A percentile compares a stretch with the other conserved stretches of the same genome.
Evolutionary conservation across 768 basidiomycete species (phyloP).

Genomic region (Boletus reticuloceps): DNA sequence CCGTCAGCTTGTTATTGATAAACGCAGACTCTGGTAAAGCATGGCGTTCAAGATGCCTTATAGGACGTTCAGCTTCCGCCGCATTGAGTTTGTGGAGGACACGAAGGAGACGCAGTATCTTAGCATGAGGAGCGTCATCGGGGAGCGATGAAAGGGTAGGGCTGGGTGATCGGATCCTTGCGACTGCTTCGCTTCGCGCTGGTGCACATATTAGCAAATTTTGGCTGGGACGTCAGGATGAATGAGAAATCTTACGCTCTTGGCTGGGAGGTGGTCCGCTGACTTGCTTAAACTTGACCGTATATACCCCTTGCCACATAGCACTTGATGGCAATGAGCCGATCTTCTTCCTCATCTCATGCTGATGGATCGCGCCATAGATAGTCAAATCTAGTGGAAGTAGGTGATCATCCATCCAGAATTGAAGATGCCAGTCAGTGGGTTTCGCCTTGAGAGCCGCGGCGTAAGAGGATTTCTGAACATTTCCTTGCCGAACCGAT

Average conservation of each 20-base stretch:
- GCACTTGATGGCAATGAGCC: constrained; percentile 61
- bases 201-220: constrained; percentile 14
- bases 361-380: constrained; percentile 94
- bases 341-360: constrained; percentile 75
- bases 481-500: constrained; percentile 31
- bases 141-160: constrained; percentile 77
- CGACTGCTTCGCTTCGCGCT: constrained; percentile 39
- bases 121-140: constrained; percentile 80
- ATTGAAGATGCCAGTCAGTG: constrained; percentile 95
- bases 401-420: constrained; percentile 86
- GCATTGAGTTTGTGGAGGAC: constrained; percentile 83
- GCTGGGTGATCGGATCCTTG: constrained; percentile 58
- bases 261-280: constrained; percentile 67
- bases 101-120: constrained; percentile 86
- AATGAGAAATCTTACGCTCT: constrained; percentile 49
- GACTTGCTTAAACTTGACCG: constrained; percentile 92
- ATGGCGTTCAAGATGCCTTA: constrained; percentile 47
- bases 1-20: constrained; percentile 96
- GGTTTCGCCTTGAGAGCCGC: constrained; percentile 92
- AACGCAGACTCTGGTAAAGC: constrained; percentile 80
- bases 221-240: neutral
- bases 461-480: constrained; percentile 74
- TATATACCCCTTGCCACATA: constrained; percentile 90
- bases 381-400: constrained; percentile 88
- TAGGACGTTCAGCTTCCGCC: constrained; percentile 61